Base-by-base conservation (phyloP, 257 asterid genomes). In the Ocimum tenuiflorum region DNA sequence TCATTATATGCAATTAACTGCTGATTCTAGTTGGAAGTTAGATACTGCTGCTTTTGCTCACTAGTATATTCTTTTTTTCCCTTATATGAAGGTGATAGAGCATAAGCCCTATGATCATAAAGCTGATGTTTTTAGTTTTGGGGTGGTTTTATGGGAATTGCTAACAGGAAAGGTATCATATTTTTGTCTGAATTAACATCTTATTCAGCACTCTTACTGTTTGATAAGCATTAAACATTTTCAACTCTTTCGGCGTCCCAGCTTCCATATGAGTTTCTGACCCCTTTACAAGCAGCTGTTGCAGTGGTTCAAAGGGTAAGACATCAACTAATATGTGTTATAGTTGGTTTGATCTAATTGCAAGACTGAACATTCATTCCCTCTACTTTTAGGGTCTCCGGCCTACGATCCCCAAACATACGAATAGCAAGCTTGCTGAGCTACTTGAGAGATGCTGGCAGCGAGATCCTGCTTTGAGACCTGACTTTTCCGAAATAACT, bases 241-340 rank as follows among this genome's bases (percentile, higher is more conserved):
- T 68, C 46, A 1, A 51, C 24, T 50, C 63, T 60, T 46, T 20
- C 1, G 36, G 31, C 59, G 73, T 67, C 39, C 60, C 91, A 92
- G 98, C 85, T 92, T 48, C 98, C 98, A 8, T 87, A 92, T 8
- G 98, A 87, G 74, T 89, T 85, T 77, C 77, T 89, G 29, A 89
- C 97, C 54, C 98, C 98, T 54, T 67, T 92, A 72, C 98, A 92
- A 84, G 98, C 97, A 15, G 98, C 98, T 48, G 91, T 92, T 39
- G 97, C 97, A 15, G 98, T 92, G 63, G 98, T 92, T 72, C 98
- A 89, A 74, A 89, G 86, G 88, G 98, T 92, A 81, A 53, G 60
- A 15, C 55, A 59, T 60, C 54, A 59, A 63, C 67, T 70, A 20
- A 38, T 62, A 23, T 56, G 35, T 47, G 20, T 47, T 50, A 2